Conservation (phyloP, 1,284 basidiomycete species). For the Rhizopogon hawkerae region DNA sequence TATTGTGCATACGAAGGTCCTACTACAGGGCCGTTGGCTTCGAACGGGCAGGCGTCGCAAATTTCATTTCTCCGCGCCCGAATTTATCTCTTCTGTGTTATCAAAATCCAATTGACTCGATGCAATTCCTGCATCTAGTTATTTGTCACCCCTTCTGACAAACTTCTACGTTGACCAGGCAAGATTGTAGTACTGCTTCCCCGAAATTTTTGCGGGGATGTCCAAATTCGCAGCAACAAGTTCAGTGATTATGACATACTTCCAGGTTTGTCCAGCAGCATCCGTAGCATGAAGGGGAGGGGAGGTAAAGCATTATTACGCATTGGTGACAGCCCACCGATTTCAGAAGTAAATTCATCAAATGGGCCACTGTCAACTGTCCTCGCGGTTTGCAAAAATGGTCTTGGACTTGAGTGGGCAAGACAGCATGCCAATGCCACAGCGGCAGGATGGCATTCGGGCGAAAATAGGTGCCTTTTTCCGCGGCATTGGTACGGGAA, state of each 20-base stretch:
- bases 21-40: neutral
- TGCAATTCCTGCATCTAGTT: neutral
- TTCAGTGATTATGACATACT: constrained; percentile 16
- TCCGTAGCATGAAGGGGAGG: constrained; percentile 24
- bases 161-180: constrained; percentile 2
- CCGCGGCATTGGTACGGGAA: constrained; percentile 7
- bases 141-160: neutral
- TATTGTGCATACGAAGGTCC: no score
- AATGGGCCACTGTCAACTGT: constrained; percentile 30
- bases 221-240: constrained; percentile 31
- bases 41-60: neutral
- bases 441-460: constrained; percentile 29
- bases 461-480: constrained; percentile 23
- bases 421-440: constrained; percentile 18
- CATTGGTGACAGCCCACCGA: constrained; percentile 20
- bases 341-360: constrained; percentile 12
- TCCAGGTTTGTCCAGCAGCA: constrained; percentile 28
- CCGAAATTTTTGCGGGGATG: constrained; percentile 22
- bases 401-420: constrained; percentile 32
- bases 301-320: constrained; percentile 32
- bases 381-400: constrained; percentile 28
- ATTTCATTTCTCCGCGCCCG: neutral
- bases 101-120: neutral
- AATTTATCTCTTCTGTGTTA: neutral
- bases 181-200: constrained; percentile 7